phyloP scores from a whole-genome alignment of 108 stramenopile genomes.

The Pseudonitzschia delicatissima region DNA sequence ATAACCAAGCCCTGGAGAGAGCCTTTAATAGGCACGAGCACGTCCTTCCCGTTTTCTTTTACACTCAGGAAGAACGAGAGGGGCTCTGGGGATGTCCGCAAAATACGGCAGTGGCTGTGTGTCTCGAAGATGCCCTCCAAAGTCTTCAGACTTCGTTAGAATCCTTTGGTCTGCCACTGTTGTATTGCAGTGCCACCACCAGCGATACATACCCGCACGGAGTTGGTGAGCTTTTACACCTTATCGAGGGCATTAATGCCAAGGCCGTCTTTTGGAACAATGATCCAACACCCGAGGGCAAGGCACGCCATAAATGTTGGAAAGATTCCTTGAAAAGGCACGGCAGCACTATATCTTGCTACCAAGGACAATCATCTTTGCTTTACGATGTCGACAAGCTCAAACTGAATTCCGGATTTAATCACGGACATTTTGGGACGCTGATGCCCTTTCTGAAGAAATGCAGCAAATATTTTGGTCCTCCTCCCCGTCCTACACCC shows the following conservation, averaged over 20 bases:
- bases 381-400: conserved; percentile 34
- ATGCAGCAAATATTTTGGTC: conserved; percentile 30
- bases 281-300: conserved; percentile 30
- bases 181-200: conserved; percentile 1
- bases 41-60: conserved; percentile 40
- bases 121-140: conserved; percentile 32
- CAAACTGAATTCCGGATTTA: conserved; percentile 25
- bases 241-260: conserved; percentile 17
- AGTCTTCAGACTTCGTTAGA: conserved; percentile 22
- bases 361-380: conserved; percentile 26
- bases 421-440: conserved; percentile 47
- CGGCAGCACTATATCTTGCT: background rate
- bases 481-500: conserved; percentile 28
- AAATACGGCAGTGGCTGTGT: conserved; percentile 22
- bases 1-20: conserved; percentile 31
- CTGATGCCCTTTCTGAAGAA: conserved; percentile 44
- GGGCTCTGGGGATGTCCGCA: conserved; percentile 24
- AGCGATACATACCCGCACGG: conserved; percentile 7
- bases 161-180: conserved; percentile 18
- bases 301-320: background rate
- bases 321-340: background rate
- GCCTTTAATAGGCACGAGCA: conserved; percentile 15
- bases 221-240: background rate
- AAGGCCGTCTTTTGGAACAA: conserved; percentile 37
- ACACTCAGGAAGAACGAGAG: conserved; percentile 21